phyloP scores from a whole-genome alignment of 352 stramenopile genomes.

The Phytophthora sojae region DNA sequence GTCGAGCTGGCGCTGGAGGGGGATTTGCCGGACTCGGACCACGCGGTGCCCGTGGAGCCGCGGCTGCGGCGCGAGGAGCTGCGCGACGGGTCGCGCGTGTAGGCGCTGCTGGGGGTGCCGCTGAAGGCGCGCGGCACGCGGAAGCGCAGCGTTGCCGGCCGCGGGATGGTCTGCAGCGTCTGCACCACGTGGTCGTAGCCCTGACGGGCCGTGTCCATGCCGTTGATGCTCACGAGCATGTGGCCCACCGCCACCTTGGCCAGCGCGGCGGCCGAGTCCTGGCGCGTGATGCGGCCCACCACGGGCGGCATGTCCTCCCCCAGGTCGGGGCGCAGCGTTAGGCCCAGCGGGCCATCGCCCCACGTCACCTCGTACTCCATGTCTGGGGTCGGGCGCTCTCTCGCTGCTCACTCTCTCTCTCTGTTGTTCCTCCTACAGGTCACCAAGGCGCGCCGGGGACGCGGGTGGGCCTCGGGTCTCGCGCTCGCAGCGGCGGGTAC shows the following conservation, averaged over 20 bases:
- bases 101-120: slow-evolving; percentile 13
- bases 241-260: slow-evolving; percentile 85
- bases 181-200: slow-evolving; percentile 87
- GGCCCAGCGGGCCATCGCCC: slow-evolving; percentile 81
- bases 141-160: slow-evolving; percentile 84
- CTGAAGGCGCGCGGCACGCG: slow-evolving; percentile 70
- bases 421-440: not conserved
- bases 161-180: slow-evolving; percentile 85
- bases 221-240: slow-evolving; percentile 92
- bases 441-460: not conserved
- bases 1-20: slow-evolving; percentile 30
- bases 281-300: slow-evolving; percentile 87
- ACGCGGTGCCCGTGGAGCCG: slow-evolving; percentile 55
- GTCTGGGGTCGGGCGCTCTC: not conserved
- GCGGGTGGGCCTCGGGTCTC: not conserved
- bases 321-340: slow-evolving; percentile 85
- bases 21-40: slow-evolving; percentile 45
- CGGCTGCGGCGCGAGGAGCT: slow-evolving; percentile 40
- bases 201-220: slow-evolving; percentile 85
- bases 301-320: slow-evolving; percentile 90
- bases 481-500: slow-evolving; percentile 3
- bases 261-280: slow-evolving; percentile 81
- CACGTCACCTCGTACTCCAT: slow-evolving; percentile 92
- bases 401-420: not conserved
- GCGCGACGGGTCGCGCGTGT: slow-evolving; percentile 42